These are phyloP conservation scores for Russula compacta DNA, from an alignment of 768 basidiomycete species.

Conservation along the genomic window DNA sequence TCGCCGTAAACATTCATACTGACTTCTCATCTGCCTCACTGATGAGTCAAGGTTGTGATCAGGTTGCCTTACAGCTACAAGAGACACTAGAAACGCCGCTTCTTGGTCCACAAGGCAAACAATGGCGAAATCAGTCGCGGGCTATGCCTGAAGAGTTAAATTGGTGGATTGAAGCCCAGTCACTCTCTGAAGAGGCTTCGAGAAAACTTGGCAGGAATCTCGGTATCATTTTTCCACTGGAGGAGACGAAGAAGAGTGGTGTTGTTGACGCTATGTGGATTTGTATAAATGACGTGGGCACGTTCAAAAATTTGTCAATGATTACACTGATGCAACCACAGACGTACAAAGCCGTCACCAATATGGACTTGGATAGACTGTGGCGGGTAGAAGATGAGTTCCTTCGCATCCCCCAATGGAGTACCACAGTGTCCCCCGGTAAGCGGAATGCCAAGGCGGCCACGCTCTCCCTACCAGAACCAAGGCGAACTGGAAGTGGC, in stretches of 20 bases:
- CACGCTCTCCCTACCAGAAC: neutral
- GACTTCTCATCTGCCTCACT: neutral
- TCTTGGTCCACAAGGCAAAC: constrained; percentile 43
- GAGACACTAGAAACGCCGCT: constrained; percentile 56
- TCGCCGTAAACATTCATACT: constrained; percentile 45
- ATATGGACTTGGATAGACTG: constrained; percentile 7
- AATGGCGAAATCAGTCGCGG: constrained; percentile 41
- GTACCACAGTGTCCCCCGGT: constrained; percentile 27
- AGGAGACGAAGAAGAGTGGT: constrained; percentile 39
- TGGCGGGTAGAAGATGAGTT: constrained; percentile 16
- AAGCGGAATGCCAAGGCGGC: constrained; percentile 22
- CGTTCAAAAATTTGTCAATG: neutral
- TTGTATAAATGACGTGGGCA: constrained; percentile 46
- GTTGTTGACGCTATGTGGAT: constrained; percentile 59
- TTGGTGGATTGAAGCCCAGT: constrained; percentile 60
- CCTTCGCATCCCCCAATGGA: constrained; percentile 10
- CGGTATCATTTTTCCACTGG: constrained; percentile 49
- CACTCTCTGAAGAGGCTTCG: constrained; percentile 51
- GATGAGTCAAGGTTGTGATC: neutral
- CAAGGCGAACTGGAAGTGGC: neutral
- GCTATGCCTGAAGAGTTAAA: constrained; percentile 54
- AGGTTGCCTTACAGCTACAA: constrained; percentile 61
- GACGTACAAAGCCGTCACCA: constrained; percentile 11
- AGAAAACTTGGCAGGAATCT: constrained; percentile 41
- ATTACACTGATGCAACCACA: neutral